A percentile compares a stretch with the other conserved stretches of the same genome.
phyloP scores from a whole-genome alignment of 192 early-diverging fungal genomes.

The Diversispora eburnea region DNA sequence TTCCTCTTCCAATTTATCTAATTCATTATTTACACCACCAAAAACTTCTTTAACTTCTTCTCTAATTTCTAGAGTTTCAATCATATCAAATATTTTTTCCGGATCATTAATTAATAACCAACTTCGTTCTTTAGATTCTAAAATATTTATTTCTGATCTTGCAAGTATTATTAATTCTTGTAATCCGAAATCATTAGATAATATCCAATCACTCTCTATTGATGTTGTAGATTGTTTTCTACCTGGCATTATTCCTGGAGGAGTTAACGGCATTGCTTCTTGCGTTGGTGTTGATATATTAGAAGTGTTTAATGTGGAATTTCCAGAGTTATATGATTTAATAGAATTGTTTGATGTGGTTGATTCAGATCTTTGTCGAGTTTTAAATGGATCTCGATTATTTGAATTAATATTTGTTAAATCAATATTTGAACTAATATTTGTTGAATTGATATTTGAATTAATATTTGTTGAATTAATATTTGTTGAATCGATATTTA shows the following conservation, averaged over 20 bases:
- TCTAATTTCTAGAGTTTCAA: slow-evolving; percentile 21
- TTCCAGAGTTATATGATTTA: too few relatives aligned
- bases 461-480: too few relatives aligned
- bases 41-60: slow-evolving; percentile 32
- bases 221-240: background rate
- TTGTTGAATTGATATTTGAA: too few relatives aligned
- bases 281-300: too few relatives aligned
- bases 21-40: slow-evolving; percentile 14
- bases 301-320: too few relatives aligned
- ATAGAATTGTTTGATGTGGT: background rate
- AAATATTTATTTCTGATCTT: slow-evolving; percentile 29
- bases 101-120: slow-evolving; percentile 20
- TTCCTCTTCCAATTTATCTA: slow-evolving; percentile 36
- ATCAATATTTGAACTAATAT: too few relatives aligned
- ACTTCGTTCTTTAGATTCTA: slow-evolving; percentile 27
- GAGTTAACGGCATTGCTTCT: too few relatives aligned
- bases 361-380: background rate
- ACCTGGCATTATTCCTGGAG: too few relatives aligned
- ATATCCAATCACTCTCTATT: slow-evolving; percentile 28
- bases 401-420: too few relatives aligned
- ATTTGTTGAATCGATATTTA: too few relatives aligned
- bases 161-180: slow-evolving; percentile 44
- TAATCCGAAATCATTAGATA: slow-evolving; percentile 46
- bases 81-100: slow-evolving; percentile 27
- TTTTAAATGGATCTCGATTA: background rate